These are phyloP conservation scores for Alternaria gansuensis DNA, from an alignment of 2,329 filamentous ascomycete species.

Conservation along the genomic window DNA sequence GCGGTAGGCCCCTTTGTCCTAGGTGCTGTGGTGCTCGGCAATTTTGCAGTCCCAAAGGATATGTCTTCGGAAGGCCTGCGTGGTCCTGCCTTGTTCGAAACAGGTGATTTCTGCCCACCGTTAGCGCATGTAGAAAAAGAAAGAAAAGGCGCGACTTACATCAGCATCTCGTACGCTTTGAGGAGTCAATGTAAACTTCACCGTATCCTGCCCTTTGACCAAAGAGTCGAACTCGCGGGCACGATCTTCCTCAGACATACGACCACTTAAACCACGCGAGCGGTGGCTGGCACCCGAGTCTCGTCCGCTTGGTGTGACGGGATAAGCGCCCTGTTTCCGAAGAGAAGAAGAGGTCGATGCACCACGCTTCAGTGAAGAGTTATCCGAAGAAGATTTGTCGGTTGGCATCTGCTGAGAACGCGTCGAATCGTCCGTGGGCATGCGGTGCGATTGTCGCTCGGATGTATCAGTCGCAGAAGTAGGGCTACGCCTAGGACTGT, in stretches of 20 bases:
- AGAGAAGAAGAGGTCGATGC: constrained; percentile 45
- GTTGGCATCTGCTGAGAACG: constrained; percentile 30
- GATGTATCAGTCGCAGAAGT: constrained; percentile 18
- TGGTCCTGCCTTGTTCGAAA: constrained; percentile 32
- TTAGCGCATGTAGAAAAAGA: constrained; percentile 17
- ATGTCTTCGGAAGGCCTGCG: constrained; percentile 33
- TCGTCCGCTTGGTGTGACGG: constrained; percentile 44
- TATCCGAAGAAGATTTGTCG: constrained; percentile 41
- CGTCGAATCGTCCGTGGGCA: constrained; percentile 35
- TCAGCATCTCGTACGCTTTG: constrained; percentile 57
- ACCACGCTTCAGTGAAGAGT: constrained; percentile 43
- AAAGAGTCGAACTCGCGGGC: constrained; percentile 59
- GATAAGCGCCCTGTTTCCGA: constrained; percentile 42
- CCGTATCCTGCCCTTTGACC: constrained; percentile 58
- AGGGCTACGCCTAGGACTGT: constrained; percentile 31
- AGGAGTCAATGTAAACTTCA: constrained; percentile 62
- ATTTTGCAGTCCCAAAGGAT: constrained; percentile 39
- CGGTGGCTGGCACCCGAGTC: constrained; percentile 48
- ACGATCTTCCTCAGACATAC: constrained; percentile 53
- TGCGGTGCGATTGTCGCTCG: constrained; percentile 35
- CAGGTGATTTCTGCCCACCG: constrained; percentile 31
- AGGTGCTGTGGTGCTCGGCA: constrained; percentile 37
- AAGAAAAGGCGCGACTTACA: constrained; percentile 44
- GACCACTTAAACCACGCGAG: constrained; percentile 40
- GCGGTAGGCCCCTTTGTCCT: constrained; percentile 34